phyloP scores from a whole-genome alignment of 2,329 filamentous ascomycete species.

The Dactylonectria macrodidyma region DNA sequence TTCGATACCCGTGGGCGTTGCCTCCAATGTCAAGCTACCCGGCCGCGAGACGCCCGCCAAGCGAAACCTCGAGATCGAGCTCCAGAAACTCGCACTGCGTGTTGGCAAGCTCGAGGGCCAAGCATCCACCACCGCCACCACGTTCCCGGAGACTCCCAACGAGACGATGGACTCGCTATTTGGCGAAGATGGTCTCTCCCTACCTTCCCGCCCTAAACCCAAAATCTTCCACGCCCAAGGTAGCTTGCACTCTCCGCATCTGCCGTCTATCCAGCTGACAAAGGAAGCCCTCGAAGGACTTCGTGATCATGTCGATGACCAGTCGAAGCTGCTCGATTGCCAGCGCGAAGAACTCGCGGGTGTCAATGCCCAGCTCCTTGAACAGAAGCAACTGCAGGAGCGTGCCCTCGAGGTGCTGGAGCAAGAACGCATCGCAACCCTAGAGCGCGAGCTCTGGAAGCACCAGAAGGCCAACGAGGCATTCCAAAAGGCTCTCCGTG shows the following conservation, averaged over 20 bases:
- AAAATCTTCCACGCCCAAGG: conserved; percentile 63
- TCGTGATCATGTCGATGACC: conserved; percentile 91
- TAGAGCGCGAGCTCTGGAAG: conserved; percentile 95
- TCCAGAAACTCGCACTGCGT: conserved; percentile 82
- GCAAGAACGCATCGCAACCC: conserved; percentile 86
- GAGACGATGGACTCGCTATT: conserved; percentile 79
- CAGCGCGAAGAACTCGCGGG: conserved; percentile 89
- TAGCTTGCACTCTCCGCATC: conserved; percentile 56
- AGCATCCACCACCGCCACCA: conserved; percentile 72
- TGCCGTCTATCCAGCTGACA: conserved; percentile 69
- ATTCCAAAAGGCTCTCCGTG: conserved; percentile 96
- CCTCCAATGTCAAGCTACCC: conserved; percentile 77
- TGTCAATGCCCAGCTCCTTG: conserved; percentile 87
- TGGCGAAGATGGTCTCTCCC: conserved; percentile 65
- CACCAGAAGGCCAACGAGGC: conserved; percentile 98
- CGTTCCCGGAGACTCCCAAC: conserved; percentile 86
- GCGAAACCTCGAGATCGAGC: conserved; percentile 83
- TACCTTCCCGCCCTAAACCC: conserved; percentile 61
- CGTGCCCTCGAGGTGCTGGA: conserved; percentile 87
- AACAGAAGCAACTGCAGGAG: conserved; percentile 89
- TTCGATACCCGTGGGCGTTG: conserved; percentile 58
- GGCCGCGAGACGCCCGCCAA: conserved; percentile 84
- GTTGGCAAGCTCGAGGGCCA: conserved; percentile 88
- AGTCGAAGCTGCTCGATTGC: conserved; percentile 91
- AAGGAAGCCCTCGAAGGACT: conserved; percentile 89